Evolutionary conservation across 345 rosid genomes (phyloP).

Genomic region (Garcia nutans): DNA sequence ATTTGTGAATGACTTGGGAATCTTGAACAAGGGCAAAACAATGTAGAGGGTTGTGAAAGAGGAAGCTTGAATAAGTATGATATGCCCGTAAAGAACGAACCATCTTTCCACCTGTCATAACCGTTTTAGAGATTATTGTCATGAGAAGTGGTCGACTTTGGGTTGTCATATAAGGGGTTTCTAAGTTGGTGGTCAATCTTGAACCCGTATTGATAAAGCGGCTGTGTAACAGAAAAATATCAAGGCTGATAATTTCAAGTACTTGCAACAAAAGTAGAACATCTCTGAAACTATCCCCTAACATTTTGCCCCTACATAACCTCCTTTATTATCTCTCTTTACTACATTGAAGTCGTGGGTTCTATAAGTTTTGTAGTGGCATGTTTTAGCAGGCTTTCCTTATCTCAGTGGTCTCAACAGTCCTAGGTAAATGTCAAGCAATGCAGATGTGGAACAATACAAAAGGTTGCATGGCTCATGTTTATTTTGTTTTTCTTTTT

Average conservation of each 20-base stretch:
- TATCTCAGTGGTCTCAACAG: background rate
- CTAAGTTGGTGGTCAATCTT: background rate
- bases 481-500: background rate
- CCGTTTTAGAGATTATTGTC: background rate
- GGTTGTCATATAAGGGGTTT: background rate
- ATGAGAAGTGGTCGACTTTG: background rate
- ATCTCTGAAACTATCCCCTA: background rate
- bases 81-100: background rate
- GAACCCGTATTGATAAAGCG: background rate
- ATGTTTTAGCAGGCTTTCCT: background rate
- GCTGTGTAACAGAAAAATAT: background rate
- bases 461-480: background rate
- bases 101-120: background rate
- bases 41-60: background rate
- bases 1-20: background rate
- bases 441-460: too few relatives aligned
- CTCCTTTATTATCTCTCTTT: background rate
- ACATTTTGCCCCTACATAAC: background rate
- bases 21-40: background rate
- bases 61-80: conserved; percentile 2
- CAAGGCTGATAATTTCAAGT: background rate
- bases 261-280: background rate
- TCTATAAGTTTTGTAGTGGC: background rate
- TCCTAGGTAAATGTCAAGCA: background rate
- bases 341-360: background rate